Evolutionary conservation across 495 filamentous ascomycete species (phyloP).

Genomic region (Collariella sp.): DNA sequence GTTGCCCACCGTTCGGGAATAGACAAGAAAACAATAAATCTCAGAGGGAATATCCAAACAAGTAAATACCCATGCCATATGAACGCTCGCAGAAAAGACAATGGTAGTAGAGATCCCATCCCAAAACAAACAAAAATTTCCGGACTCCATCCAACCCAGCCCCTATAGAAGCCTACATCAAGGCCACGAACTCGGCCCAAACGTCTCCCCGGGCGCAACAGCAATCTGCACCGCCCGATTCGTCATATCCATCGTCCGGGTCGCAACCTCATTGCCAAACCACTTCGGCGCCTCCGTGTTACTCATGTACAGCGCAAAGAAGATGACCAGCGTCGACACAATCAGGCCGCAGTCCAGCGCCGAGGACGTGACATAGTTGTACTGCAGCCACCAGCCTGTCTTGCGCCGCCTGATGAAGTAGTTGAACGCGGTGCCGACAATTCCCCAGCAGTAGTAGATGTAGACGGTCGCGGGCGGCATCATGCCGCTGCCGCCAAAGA

Average conservation of each 20-base stretch:
- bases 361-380: slow-evolving; percentile 69
- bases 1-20: too few relatives aligned
- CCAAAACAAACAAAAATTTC: background rate
- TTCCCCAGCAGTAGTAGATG: slow-evolving; percentile 62
- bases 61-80: background rate
- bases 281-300: slow-evolving; percentile 47
- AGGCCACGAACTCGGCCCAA: slow-evolving; percentile 39
- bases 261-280: slow-evolving; percentile 54
- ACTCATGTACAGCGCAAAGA: slow-evolving; percentile 55
- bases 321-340: slow-evolving; percentile 59
- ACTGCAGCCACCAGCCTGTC: slow-evolving; percentile 67
- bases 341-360: slow-evolving; percentile 62
- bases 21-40: background rate
- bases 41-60: background rate
- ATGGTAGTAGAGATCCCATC: background rate
- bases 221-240: slow-evolving; percentile 28
- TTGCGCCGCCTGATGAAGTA: slow-evolving; percentile 52
- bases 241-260: slow-evolving; percentile 32
- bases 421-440: slow-evolving; percentile 59
- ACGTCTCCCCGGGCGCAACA: slow-evolving; percentile 32
- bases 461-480: slow-evolving; percentile 59
- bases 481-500: slow-evolving; percentile 54
- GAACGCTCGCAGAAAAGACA: background rate
- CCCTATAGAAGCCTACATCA: slow-evolving; percentile 5
- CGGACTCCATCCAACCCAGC: background rate